Percentiles rank a stretch among this genome's conserved stretches.
Conservation (phyloP, 176 grass and related monocot species). For the Oryza brachyantha region DNA sequence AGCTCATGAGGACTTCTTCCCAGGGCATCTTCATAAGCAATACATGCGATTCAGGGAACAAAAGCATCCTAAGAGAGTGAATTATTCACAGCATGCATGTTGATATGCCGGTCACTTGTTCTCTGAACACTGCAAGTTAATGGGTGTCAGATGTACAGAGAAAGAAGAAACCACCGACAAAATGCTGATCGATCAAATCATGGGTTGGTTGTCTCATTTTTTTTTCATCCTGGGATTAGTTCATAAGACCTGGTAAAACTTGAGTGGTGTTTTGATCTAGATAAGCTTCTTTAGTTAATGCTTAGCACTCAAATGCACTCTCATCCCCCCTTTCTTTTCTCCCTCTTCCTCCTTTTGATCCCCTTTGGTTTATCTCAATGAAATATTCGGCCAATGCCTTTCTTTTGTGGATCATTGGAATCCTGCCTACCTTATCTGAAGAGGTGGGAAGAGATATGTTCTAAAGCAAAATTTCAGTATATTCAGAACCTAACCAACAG, state of each 20-base stretch:
- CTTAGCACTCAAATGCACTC: conserved; percentile 22
- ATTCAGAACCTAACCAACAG: conserved; percentile 43
- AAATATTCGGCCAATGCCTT: conserved; percentile 33
- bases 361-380: conserved; percentile 31
- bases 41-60: conserved; percentile 28
- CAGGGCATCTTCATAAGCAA: conserved; percentile 9
- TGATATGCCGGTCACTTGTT: conserved; percentile 44
- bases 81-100: conserved; percentile 39
- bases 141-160: conserved; percentile 11
- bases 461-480: conserved; percentile 41
- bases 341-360: conserved; percentile 40
- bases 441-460: conserved; percentile 29
- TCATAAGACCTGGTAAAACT: background rate
- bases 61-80: conserved; percentile 39
- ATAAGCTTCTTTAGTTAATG: conserved; percentile 37
- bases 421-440: conserved; percentile 53
- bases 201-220: background rate
- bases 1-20: conserved; percentile 1
- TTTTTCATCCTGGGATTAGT: background rate
- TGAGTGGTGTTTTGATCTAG: conserved; percentile 28
- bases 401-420: conserved; percentile 47
- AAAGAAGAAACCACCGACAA: conserved; percentile 19
- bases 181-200: conserved; percentile 9
- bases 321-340: background rate
- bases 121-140: conserved; percentile 1